Conservation (phyloP, 202 grass and related monocot species). For the Saccharum hybrid region DNA sequence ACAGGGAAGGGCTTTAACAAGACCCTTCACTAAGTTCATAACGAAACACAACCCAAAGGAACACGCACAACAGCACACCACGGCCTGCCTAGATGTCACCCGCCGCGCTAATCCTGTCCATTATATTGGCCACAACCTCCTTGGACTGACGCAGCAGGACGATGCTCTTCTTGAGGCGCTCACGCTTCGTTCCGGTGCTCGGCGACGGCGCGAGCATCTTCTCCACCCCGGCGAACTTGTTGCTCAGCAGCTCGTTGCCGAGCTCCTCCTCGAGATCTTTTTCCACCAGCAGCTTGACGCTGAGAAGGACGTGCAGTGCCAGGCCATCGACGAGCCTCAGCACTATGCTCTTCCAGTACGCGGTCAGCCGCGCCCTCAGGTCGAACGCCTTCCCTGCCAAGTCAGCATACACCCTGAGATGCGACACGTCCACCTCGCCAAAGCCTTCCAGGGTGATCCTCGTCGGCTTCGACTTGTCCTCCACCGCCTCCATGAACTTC, state of each 20-base stretch:
- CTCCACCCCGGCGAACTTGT: slow-evolving; percentile 42
- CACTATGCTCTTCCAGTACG: slow-evolving; percentile 58
- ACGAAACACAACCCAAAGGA: not conserved
- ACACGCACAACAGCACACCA: not conserved
- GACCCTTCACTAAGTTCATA: not conserved
- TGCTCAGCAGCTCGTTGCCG: slow-evolving; percentile 37
- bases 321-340: slow-evolving; percentile 55
- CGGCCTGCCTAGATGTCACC: slow-evolving; percentile 11
- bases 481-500: slow-evolving; percentile 33
- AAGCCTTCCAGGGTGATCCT: slow-evolving; percentile 20
- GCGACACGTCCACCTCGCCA: slow-evolving; percentile 48
- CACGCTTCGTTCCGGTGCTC: slow-evolving; percentile 26
- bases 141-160: slow-evolving; percentile 56
- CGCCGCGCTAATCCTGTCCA: slow-evolving; percentile 46
- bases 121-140: slow-evolving; percentile 38
- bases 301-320: slow-evolving; percentile 47
- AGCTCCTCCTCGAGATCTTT: slow-evolving; percentile 51
- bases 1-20: not conserved
- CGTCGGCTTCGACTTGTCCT: not conserved
- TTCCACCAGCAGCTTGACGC: slow-evolving; percentile 55
- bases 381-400: slow-evolving; percentile 51
- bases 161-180: slow-evolving; percentile 60
- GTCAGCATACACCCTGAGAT: slow-evolving; percentile 33
- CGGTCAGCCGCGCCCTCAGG: slow-evolving; percentile 48
- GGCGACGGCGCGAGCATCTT: slow-evolving; percentile 58